Evolutionary conservation across 306 rosid species (phyloP).

Genomic region (Ochetophila trinervis): DNA sequence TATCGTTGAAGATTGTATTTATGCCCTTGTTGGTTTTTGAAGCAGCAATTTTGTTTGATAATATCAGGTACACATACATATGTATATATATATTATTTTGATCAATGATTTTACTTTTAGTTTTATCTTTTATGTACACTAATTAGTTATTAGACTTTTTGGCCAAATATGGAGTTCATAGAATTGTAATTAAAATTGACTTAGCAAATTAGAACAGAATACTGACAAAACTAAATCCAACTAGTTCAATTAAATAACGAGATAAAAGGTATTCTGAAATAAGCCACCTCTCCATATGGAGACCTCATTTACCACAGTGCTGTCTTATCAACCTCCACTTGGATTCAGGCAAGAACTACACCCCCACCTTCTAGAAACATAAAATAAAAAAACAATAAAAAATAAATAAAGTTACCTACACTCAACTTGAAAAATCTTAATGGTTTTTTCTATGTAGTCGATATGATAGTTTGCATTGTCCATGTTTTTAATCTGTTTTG

Average conservation of each 20-base stretch:
- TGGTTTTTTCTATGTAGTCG: background rate
- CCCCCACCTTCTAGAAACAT: too few relatives aligned
- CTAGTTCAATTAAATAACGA: too few relatives aligned
- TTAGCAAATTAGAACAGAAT: slow-evolving; percentile 10
- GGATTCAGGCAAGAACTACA: too few relatives aligned
- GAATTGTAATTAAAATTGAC: slow-evolving; percentile 19
- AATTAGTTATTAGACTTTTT: slow-evolving; percentile 12
- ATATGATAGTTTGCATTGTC: background rate
- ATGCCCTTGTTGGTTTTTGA: slow-evolving; percentile 71
- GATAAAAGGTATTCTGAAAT: too few relatives aligned
- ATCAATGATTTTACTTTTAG: background rate
- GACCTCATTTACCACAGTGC: too few relatives aligned
- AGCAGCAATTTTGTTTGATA: slow-evolving; percentile 72
- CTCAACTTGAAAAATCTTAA: background rate
- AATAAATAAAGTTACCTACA: background rate
- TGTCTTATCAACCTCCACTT: too few relatives aligned
- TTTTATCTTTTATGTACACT: background rate
- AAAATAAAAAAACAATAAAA: too few relatives aligned
- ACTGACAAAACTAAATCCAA: background rate
- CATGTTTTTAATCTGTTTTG: background rate
- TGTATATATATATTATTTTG: slow-evolving; percentile 8
- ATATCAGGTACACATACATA: slow-evolving; percentile 55
- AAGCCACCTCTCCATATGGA: too few relatives aligned
- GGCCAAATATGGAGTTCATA: slow-evolving; percentile 8
- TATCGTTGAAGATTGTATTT: slow-evolving; percentile 81